Conservation (phyloP, 176 grass and related monocot genomes). For the Puya raimondii region DNA sequence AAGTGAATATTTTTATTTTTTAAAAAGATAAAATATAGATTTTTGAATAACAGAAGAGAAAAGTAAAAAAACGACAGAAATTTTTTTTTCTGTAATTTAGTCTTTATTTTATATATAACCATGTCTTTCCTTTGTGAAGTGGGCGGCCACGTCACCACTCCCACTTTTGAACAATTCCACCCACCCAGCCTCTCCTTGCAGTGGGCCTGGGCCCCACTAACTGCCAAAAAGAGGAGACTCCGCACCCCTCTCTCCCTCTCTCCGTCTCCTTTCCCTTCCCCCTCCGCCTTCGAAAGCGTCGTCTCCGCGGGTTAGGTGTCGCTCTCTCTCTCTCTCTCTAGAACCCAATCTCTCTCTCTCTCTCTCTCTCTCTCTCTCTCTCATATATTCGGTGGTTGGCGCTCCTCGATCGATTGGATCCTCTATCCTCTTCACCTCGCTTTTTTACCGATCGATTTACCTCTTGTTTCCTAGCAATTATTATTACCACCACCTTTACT, state of each 20-base stretch:
- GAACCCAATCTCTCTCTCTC: neutral
- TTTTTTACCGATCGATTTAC: neutral
- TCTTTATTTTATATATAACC: no score
- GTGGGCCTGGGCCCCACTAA: neutral
- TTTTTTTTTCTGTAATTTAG: no score
- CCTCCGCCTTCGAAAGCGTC: neutral
- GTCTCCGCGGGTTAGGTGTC: no score
- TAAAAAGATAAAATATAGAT: no score
- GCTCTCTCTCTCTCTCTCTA: neutral
- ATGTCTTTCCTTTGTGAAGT: no score
- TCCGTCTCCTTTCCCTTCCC: neutral
- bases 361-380: neutral
- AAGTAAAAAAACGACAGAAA: no score
- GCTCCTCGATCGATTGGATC: neutral
- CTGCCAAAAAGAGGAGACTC: neutral
- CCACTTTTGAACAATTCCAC: no score
- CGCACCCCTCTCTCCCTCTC: neutral
- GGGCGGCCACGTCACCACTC: no score
- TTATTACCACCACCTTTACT: neutral
- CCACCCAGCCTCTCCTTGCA: no score
- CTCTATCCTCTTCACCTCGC: neutral
- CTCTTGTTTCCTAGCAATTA: neutral
- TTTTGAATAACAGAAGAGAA: no score
- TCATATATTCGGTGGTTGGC: neutral
- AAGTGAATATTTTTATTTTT: no score